Percentiles rank a stretch among this genome's conserved stretches.
These are phyloP conservation scores for Ilex asprella DNA, from an alignment of 257 asterid genomes.

Conservation along the genomic window DNA sequence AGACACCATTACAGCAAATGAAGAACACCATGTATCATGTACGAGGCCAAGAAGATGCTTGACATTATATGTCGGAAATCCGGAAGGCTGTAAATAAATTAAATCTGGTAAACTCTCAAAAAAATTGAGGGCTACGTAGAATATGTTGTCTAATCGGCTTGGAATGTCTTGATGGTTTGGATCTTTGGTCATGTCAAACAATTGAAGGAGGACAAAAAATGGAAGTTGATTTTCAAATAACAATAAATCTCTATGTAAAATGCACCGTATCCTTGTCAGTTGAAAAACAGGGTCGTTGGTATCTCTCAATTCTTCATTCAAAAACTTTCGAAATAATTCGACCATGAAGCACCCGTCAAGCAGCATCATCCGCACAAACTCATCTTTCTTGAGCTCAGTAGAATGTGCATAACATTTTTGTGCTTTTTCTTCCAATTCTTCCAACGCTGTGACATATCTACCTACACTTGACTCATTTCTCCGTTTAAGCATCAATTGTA, in stretches of 20 bases:
- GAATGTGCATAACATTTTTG: not conserved
- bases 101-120: constrained; percentile 2
- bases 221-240: constrained; percentile 2
- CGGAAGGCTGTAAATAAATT: not conserved
- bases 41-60: constrained; percentile 17
- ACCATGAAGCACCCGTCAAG: constrained; percentile 11
- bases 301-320: not conserved
- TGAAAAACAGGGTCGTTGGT: constrained; percentile 3
- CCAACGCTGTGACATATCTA: not conserved
- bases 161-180: constrained; percentile 3
- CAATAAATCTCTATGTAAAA: not conserved
- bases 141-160: constrained; percentile 1
- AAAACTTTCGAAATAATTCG: not conserved
- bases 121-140: not conserved
- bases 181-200: constrained; percentile 6
- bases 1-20: not conserved
- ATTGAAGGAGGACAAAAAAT: not conserved
- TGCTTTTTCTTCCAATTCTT: not conserved
- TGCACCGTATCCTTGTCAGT: no score
- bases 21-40: not conserved
- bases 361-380: constrained; percentile 5
- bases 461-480: not conserved
- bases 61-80: not conserved
- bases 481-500: not conserved
- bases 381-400: not conserved